These are phyloP conservation scores for Globisporangium carolinianum DNA, from an alignment of 352 stramenopile genomes.

Conservation along the genomic window DNA sequence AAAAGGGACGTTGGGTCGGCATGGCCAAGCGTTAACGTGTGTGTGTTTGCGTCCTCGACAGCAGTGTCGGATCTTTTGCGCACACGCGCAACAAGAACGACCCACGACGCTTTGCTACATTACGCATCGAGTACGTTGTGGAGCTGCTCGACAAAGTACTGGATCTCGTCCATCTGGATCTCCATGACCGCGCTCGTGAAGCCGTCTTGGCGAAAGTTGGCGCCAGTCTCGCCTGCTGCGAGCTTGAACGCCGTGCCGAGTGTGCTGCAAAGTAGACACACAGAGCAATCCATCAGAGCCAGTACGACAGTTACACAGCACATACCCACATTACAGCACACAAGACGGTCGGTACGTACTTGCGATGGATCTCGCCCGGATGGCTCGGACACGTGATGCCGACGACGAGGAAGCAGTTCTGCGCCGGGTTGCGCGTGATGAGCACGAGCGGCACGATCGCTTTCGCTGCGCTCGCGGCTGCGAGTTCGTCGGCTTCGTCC, in stretches of 20 bases:
- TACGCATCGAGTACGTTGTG: slow-evolving; percentile 89
- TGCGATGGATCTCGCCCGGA: slow-evolving; percentile 83
- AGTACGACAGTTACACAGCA: too few relatives aligned
- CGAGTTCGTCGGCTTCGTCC: slow-evolving; percentile 18
- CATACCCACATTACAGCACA: background rate
- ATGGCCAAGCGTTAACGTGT: too few relatives aligned
- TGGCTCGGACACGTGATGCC: slow-evolving; percentile 91
- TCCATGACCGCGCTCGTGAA: slow-evolving; percentile 96
- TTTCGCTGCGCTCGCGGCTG: slow-evolving; percentile 21
- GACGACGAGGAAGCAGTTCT: slow-evolving; percentile 92
- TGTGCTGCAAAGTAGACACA: slow-evolving; percentile 30
- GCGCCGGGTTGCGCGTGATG: slow-evolving; percentile 82
- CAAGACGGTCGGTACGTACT: slow-evolving; percentile 39
- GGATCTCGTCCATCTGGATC: slow-evolving; percentile 91
- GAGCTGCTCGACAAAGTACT: slow-evolving; percentile 95
- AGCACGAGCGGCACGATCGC: slow-evolving; percentile 72
- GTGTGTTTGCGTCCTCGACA: too few relatives aligned
- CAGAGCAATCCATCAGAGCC: too few relatives aligned
- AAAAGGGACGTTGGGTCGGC: too few relatives aligned
- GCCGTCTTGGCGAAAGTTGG: slow-evolving; percentile 91
- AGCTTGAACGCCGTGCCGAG: slow-evolving; percentile 93
- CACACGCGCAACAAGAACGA: too few relatives aligned
- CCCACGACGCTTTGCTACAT: background rate
- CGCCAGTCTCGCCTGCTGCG: slow-evolving; percentile 89
- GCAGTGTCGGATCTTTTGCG: too few relatives aligned